Base-by-base conservation (phyloP, 1,284 basidiomycete genomes). In the Ganoderma meredithae region DNA sequence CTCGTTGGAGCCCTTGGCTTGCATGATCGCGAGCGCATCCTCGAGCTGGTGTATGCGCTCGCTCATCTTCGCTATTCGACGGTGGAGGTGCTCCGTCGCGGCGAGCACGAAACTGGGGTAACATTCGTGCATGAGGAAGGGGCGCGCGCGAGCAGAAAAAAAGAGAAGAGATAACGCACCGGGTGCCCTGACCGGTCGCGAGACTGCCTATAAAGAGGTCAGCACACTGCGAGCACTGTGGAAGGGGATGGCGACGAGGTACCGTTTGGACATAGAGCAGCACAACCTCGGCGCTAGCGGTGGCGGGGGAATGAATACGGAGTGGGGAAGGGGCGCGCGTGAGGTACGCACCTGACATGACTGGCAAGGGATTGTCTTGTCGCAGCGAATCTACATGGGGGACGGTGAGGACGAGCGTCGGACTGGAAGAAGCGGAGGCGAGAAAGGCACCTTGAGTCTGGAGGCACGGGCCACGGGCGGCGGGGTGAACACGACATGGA, bases 31-130 rank as follows among this genome's bases (percentile, higher is more conserved):
- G 15, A 93, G 83, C 0, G 90, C 91, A 70, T 92, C 90, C 77
- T 93, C 91, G n/a, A 93, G 86, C 62, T 87, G 87, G 47, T 90
- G 86, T 68, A 93, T 91, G 39, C 91, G 88, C 75, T 92, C 86
- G 70, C 87, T 88, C 91, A 93, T 92, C 59, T 84, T 83, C 0
- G 86, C 81, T 71, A 93, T 92, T 75, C 92, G 91, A 60, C 84
- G 81, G 76, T 94, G 92, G 40, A 94, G 81, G 69, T 89, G 87
- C 72, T 93, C 91, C 0, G 91, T 93, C 69, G 91, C 90, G 2
- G 91, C 90, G n/a, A 93, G 84, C 19, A 93, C 90, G 73, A 93
- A 93, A 60, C 91, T 91, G 60, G 56, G 39, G 36, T 6, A 36
- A 5, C 1, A 33, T 17, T 59, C 39, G 59, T 40, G 19, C 52